Evolutionary conservation across 139 green algal species (phyloP), one percentile per base, ranked within the genome.

Genomic region (Trebouxia sp.): DNA sequence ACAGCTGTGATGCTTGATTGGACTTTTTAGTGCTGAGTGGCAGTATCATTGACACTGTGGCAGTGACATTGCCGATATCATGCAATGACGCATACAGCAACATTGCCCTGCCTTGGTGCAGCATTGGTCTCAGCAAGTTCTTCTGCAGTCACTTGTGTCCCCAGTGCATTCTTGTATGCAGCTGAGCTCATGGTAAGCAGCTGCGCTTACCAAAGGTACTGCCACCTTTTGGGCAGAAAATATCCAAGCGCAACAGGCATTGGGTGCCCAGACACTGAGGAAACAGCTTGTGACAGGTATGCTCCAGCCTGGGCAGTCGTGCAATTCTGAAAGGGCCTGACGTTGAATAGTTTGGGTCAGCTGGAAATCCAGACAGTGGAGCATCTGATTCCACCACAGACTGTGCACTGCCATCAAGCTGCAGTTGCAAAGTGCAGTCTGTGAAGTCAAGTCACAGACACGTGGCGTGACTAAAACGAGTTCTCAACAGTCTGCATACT

Each of bases 221-320:
- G 28, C 76, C 78, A 2, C 85, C 86, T 38, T 89, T 90, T 0
- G 94, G 93, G 79, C 94, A 94, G 5, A 85, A 82, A 1, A 95
- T 88, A 9, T 90, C 76, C 5, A 96, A 76, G 8, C 83, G 78
- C 10, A 96, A 62, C 22, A 93, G 82, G 85, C 92, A 97, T 24
- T 78, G 87, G 70, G 91, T 87, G 6, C 85, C 92, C 0, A 90
- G 37, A 78, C 92, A 96, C 3, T 79, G 45, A 11, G 91, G 89
- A 83, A 95, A 95, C 72, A 89, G 94, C n/a, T 69, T 86, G 15
- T 75, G 80, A 76, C 89, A 96, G 7, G 88, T 96, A 80, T 97
- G 93, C 77, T 97, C 92, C 42, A 97, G 81, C 11, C 83, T 82
- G 0, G 94, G 94, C 50, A 97, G 83, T 22, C 85, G 53, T n/a